Evolutionary conservation across 768 basidiomycete genomes (phyloP).

Genomic region (Clitopilus hobsonii): DNA sequence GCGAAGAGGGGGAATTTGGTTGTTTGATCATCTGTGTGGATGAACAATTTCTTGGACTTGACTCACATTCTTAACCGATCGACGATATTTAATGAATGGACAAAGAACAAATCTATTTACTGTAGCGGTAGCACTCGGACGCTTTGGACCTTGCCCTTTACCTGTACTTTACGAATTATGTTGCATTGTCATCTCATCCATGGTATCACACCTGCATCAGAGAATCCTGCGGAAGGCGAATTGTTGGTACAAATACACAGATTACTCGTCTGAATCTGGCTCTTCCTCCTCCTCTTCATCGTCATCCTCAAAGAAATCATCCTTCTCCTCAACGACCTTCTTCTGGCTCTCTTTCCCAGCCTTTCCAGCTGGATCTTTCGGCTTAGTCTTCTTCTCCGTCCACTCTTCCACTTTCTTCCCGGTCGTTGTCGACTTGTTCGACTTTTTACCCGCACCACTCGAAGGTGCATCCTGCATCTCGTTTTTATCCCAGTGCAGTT

Average conservation of each 20-base stretch:
- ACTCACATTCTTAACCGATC: no score
- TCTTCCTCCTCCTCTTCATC: slow-evolving; percentile 6
- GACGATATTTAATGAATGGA: no score
- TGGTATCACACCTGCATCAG: no score
- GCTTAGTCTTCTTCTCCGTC: slow-evolving; percentile 3
- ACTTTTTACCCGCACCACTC: no score
- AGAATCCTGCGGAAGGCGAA: no score
- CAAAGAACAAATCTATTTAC: no score
- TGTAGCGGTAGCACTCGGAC: neutral
- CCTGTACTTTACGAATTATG: neutral
- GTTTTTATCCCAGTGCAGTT: slow-evolving; percentile 28
- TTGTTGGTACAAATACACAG: no score
- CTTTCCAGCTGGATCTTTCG: slow-evolving; percentile 4
- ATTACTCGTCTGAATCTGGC: slow-evolving; percentile 3
- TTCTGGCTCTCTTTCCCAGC: neutral
- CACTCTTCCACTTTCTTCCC: slow-evolving; percentile 1
- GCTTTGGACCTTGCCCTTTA: neutral
- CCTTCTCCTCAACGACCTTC: slow-evolving; percentile 2
- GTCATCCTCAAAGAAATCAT: slow-evolving; percentile 7
- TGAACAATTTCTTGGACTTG: no score
- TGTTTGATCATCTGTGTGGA: no score
- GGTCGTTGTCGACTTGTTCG: slow-evolving; percentile 5
- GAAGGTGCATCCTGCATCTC: no score
- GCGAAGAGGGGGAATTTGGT: neutral
- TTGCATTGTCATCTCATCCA: no score